Evolutionary conservation across 495 filamentous ascomycete genomes (phyloP).

Genomic region (Tetracladium setigerum): DNA sequence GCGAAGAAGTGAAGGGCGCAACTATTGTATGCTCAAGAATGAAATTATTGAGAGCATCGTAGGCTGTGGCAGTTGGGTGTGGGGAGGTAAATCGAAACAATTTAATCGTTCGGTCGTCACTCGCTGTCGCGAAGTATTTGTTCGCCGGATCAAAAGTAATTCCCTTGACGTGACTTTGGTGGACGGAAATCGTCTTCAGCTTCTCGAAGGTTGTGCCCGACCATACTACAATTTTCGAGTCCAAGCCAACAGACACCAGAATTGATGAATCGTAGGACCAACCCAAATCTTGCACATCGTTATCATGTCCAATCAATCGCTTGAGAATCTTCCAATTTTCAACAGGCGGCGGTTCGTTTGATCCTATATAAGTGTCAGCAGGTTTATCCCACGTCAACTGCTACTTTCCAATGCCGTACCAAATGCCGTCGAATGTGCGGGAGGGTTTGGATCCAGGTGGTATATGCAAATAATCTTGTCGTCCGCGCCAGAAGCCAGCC

Average conservation of each 20-base stretch:
- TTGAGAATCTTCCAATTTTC: constrained; percentile 96
- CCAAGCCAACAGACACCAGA: constrained; percentile 88
- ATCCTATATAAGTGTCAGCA: constrained; percentile 42
- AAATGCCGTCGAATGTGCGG: constrained; percentile 64
- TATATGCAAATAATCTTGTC: constrained; percentile 99
- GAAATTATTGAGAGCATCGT: constrained; percentile 95
- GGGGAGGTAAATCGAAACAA: constrained; percentile 93
- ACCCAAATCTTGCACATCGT: constrained; percentile 95
- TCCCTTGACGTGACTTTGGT: constrained; percentile 96
- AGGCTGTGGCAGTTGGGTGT: constrained; percentile 80
- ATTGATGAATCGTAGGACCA: constrained; percentile 97
- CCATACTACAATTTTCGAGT: constrained; percentile 98
- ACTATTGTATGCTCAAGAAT: constrained; percentile 80
- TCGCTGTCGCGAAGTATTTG: constrained; percentile 97
- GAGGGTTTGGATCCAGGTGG: constrained; percentile 72
- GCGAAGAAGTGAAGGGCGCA: constrained; percentile 76
- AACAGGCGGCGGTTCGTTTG: constrained; percentile 84
- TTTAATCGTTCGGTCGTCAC: constrained; percentile 93
- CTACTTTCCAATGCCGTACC: constrained; percentile 47
- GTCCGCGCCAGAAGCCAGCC: constrained; percentile 92
- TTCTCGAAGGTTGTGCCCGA: constrained; percentile 97
- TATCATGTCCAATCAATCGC: constrained; percentile 91
- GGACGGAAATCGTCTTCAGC: constrained; percentile 80
- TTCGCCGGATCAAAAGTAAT: constrained; percentile 98
- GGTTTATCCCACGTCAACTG: constrained; percentile 2